These are phyloP conservation scores for Podospora australis DNA, from an alignment of 495 filamentous ascomycete genomes.

Conservation along the genomic window DNA sequence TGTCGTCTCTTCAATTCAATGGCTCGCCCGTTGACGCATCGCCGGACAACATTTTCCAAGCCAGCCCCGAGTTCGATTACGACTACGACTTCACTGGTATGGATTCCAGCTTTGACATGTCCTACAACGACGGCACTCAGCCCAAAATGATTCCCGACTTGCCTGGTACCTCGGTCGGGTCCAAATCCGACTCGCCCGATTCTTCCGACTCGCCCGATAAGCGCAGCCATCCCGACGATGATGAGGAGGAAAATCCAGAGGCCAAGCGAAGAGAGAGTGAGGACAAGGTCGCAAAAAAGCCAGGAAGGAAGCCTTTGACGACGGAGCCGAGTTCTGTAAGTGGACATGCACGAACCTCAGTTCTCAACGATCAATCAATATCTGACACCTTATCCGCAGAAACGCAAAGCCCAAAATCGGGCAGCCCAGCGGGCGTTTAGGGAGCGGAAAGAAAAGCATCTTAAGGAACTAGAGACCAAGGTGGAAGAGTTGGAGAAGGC, in stretches of 20 bases:
- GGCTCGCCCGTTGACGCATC: constrained; percentile 43
- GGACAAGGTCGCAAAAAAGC: constrained; percentile 79
- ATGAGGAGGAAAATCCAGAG: constrained; percentile 52
- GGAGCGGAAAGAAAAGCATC: constrained; percentile 94
- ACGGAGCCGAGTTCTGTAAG: constrained; percentile 93
- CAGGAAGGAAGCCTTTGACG: constrained; percentile 90
- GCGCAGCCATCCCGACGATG: constrained; percentile 70
- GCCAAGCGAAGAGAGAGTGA: constrained; percentile 77
- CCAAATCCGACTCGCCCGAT: constrained; percentile 51
- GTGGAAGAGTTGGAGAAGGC: constrained; percentile 86
- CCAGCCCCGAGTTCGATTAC: constrained; percentile 79
- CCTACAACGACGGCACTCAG: constrained; percentile 62
- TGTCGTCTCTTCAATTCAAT: constrained; percentile 48
- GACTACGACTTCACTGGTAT: constrained; percentile 51
- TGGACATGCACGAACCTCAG: constrained; percentile 14
- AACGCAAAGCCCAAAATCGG: constrained; percentile 97
- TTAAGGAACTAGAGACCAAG: constrained; percentile 93
- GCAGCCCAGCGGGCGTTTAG: constrained; percentile 95
- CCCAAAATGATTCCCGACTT: constrained; percentile 71
- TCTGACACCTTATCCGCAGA: constrained; percentile 57
- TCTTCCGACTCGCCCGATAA: constrained; percentile 73
- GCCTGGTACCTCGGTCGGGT: constrained; percentile 45
- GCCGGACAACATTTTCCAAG: constrained; percentile 46
- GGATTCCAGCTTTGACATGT: constrained; percentile 51
- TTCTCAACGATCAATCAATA: constrained; percentile 2